A percentile compares a stretch with the other conserved stretches of the same genome.
Evolutionary conservation across 441 rosid genomes (phyloP).

Genomic region (Rhodomyrtus psidioides): DNA sequence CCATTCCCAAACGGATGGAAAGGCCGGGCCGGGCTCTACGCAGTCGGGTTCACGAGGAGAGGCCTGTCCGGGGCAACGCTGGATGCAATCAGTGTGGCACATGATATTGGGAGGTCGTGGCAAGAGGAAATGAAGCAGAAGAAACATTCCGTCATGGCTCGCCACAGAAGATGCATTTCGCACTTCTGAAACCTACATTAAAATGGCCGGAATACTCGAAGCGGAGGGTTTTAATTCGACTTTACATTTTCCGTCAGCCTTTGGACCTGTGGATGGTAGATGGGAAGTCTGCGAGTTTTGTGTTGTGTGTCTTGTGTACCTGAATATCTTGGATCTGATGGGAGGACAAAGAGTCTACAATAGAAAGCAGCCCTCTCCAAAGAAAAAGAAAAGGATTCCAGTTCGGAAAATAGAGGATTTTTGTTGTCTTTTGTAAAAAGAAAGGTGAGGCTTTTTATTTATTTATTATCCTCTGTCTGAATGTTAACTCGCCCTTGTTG

Average conservation of each 20-base stretch:
- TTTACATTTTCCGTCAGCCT: not conserved
- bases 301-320: slow-evolving; percentile 2
- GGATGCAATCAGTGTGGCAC: slow-evolving; percentile 57
- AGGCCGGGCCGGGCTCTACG: slow-evolving; percentile 59
- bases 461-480: not conserved
- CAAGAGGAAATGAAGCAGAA: slow-evolving; percentile 65
- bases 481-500: not conserved
- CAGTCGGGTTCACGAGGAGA: slow-evolving; percentile 75
- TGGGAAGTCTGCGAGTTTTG: not conserved
- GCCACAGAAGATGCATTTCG: slow-evolving; percentile 77
- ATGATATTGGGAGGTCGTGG: slow-evolving; percentile 57
- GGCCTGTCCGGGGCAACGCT: slow-evolving; percentile 66
- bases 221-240: not conserved
- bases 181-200: slow-evolving; percentile 29
- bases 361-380: slow-evolving; percentile 46
- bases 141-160: slow-evolving; percentile 27
- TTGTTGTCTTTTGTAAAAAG: slow-evolving; percentile 1
- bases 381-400: not conserved
- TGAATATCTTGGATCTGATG: not conserved
- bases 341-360: not conserved
- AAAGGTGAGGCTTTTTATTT: slow-evolving; percentile 50
- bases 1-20: slow-evolving; percentile 82
- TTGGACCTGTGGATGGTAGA: not conserved
- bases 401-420: slow-evolving; percentile 9
- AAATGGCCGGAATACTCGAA: too few species aligned